These are phyloP conservation scores for Poa annua DNA, from an alignment of 176 grass and related monocot species.

Conservation along the genomic window DNA sequence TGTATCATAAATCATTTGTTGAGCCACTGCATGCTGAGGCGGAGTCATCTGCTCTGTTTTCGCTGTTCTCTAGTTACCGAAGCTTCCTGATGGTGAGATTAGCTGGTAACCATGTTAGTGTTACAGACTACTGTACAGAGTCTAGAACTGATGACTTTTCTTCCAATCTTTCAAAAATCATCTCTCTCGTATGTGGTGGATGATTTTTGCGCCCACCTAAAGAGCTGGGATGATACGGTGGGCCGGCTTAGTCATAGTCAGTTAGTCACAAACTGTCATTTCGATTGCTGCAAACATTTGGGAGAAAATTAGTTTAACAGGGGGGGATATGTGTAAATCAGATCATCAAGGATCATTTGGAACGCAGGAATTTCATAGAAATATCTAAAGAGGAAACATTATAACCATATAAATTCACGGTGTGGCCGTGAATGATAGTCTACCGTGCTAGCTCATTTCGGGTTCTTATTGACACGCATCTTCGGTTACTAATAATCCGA, in stretches of 20 bases:
- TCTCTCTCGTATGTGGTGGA: neutral
- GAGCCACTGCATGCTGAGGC: too few species aligned
- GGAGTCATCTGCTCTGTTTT: neutral
- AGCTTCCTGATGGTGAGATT: conserved; percentile 9
- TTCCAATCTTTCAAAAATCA: too few species aligned
- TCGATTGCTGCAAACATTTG: neutral
- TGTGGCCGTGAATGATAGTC: neutral
- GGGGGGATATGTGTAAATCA: neutral
- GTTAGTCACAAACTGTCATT: neutral
- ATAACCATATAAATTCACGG: neutral
- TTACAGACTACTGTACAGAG: neutral
- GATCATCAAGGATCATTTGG: neutral
- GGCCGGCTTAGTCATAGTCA: neutral
- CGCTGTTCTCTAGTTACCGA: neutral
- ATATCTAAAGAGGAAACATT: neutral
- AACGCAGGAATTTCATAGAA: neutral
- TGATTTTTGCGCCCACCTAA: neutral
- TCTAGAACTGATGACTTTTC: too few species aligned
- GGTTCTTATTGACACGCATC: neutral
- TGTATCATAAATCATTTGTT: neutral
- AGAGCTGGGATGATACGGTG: neutral
- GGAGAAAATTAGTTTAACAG: too few species aligned
- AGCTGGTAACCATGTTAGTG: neutral
- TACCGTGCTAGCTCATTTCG: neutral
- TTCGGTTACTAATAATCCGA: neutral